Percentiles rank a stretch among this genome's conserved stretches.
These are phyloP conservation scores for Catunica adiposa DNA, from an alignment of 2,329 filamentous ascomycete species.

Conservation along the genomic window DNA sequence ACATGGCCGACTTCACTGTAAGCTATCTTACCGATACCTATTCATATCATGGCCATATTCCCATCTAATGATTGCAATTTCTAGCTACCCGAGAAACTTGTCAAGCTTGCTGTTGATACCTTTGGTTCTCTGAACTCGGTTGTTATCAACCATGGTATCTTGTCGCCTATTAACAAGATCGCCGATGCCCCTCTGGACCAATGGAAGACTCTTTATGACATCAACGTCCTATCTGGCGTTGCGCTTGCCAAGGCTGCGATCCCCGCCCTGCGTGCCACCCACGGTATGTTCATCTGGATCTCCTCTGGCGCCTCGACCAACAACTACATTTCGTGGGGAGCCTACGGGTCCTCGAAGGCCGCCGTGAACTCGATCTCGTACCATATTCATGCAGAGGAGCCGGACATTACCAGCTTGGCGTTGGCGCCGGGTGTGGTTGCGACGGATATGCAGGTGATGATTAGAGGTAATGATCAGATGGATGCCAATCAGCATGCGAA, in stretches of 20 bases:
- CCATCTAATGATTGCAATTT: neutral
- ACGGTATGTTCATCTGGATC: conserved; percentile 59
- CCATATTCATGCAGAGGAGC: conserved; percentile 62
- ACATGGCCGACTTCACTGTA: conserved; percentile 38
- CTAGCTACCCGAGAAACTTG: conserved; percentile 33
- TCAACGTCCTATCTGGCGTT: conserved; percentile 76
- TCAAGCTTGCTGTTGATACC: conserved; percentile 44
- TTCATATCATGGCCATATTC: neutral
- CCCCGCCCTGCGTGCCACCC: conserved; percentile 46
- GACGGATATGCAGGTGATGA: conserved; percentile 75
- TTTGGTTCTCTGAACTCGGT: conserved; percentile 67
- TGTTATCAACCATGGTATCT: conserved; percentile 72
- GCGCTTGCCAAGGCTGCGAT: conserved; percentile 57
- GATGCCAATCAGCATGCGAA: conserved; percentile 39
- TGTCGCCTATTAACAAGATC: conserved; percentile 60
- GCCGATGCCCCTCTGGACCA: conserved; percentile 50
- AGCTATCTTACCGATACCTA: conserved; percentile 14
- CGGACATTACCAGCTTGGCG: conserved; percentile 53
- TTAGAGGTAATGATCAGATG: conserved; percentile 47
- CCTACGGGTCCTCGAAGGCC: conserved; percentile 71
- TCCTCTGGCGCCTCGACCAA: conserved; percentile 60
- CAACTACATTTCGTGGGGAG: conserved; percentile 57
- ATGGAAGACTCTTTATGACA: conserved; percentile 61
- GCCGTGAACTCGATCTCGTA: conserved; percentile 63
- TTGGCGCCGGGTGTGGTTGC: conserved; percentile 70